Conservation (phyloP, 192 early-diverging fungal species). For the Coemansia aciculifera region DNA sequence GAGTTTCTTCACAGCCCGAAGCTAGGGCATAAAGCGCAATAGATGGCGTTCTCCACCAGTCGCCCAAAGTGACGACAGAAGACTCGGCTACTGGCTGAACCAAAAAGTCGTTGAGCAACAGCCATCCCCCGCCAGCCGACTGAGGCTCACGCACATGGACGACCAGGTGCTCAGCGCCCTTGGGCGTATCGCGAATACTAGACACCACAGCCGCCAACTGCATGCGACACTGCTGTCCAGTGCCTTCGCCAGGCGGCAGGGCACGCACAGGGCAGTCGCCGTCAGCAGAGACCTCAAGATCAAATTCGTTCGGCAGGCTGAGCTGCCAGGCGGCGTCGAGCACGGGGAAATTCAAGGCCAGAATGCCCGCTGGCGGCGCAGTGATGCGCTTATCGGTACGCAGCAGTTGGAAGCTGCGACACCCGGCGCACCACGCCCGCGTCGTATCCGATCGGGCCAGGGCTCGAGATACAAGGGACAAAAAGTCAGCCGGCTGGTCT, state of each 20-base stretch:
- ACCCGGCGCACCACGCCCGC: constrained; percentile 82
- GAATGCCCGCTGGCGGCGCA: constrained; percentile 63
- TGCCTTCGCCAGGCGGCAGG: neutral
- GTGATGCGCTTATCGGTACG: constrained; percentile 70
- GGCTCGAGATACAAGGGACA: constrained; percentile 22
- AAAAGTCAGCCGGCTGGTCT: constrained; percentile 17
- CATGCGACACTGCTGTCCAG: constrained; percentile 4
- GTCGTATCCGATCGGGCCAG: constrained; percentile 28
- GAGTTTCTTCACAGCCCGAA: neutral
- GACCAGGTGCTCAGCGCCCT: constrained; percentile 44
- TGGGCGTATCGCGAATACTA: constrained; percentile 41
- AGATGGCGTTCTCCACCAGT: constrained; percentile 46
- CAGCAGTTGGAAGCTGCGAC: constrained; percentile 80
- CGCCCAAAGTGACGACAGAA: constrained; percentile 18
- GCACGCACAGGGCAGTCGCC: constrained; percentile 15
- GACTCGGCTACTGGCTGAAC: constrained; percentile 66
- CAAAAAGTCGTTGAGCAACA: constrained; percentile 94
- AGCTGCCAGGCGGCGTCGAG: constrained; percentile 5
- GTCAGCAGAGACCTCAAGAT: neutral
- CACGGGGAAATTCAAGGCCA: constrained; percentile 79
- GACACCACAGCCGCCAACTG: constrained; percentile 44
- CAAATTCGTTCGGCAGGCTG: neutral
- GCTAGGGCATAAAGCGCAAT: constrained; percentile 30
- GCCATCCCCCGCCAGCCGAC: constrained; percentile 58
- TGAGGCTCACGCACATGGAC: constrained; percentile 40